phyloP scores from a whole-genome alignment of 2,329 filamentous ascomycete genomes.

The Aspergillus ibericus region DNA sequence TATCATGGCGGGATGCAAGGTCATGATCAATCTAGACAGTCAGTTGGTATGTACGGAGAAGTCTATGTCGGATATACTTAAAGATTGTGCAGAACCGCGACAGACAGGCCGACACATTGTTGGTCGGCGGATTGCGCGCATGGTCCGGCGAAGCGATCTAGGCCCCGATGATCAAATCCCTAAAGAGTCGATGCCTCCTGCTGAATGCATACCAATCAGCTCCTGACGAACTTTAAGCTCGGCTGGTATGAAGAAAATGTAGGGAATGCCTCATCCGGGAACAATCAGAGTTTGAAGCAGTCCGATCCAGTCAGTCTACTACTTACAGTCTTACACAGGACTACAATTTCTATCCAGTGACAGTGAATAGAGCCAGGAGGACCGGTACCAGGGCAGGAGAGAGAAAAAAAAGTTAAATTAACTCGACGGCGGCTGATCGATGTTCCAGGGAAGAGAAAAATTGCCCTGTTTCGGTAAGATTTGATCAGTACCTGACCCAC shows the following conservation, averaged over 20 bases:
- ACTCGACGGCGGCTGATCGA: neutral
- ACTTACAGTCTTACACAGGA: neutral
- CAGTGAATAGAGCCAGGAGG: neutral
- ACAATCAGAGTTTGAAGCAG: neutral
- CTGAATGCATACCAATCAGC: constrained; percentile 1
- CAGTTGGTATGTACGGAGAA: neutral
- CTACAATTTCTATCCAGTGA: neutral
- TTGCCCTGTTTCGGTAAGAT: constrained; percentile 8
- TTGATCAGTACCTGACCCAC: constrained; percentile 8
- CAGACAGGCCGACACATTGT: neutral
- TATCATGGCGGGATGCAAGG: neutral
- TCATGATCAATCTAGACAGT: neutral
- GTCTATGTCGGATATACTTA: neutral
- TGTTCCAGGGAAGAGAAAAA: neutral
- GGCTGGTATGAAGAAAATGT: neutral
- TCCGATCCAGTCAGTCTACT: neutral
- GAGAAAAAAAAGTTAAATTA: neutral
- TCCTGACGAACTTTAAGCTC: neutral
- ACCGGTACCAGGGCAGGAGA: neutral
- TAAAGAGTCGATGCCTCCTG: neutral
- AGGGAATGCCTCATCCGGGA: neutral
- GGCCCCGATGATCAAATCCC: neutral
- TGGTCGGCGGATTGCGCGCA: neutral
- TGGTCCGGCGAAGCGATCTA: neutral
- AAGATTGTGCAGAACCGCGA: neutral